These are phyloP conservation scores for Ustilago shanxiensis DNA, from an alignment of 1,284 basidiomycete genomes.

Conservation along the genomic window DNA sequence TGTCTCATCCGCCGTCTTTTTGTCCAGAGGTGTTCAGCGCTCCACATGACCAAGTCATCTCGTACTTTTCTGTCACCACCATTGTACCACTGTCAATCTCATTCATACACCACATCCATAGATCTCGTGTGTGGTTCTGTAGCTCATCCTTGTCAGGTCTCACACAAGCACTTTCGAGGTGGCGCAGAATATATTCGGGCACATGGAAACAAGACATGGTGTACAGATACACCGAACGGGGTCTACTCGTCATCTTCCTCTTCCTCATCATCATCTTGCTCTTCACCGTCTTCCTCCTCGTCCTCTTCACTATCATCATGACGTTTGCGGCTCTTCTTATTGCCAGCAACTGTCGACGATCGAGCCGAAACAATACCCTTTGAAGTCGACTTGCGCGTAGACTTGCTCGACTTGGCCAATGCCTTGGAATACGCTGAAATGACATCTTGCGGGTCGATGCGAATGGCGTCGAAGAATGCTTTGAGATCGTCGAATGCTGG, in stretches of 20 bases:
- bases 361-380: conserved; percentile 20
- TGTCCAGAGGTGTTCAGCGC: conserved; percentile 24
- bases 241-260: conserved; percentile 39
- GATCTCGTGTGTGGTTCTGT: not conserved
- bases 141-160: not conserved
- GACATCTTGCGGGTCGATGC: conserved; percentile 25
- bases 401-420: conserved; percentile 25
- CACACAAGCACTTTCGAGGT: not conserved
- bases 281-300: conserved; percentile 26
- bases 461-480: conserved; percentile 38
- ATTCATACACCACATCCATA: not conserved
- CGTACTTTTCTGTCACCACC: conserved; percentile 10
- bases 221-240: not conserved
- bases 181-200: not conserved
- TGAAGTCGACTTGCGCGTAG: conserved; percentile 33
- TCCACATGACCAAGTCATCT: conserved; percentile 17
- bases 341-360: conserved; percentile 19
- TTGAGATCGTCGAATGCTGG: conserved; percentile 24
- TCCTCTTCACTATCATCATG: conserved; percentile 25
- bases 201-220: not conserved
- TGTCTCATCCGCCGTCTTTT: conserved; percentile 35
- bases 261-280: conserved; percentile 35
- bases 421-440: conserved; percentile 25
- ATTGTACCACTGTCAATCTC: conserved; percentile 11
- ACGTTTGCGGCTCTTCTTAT: conserved; percentile 24